Conservation (phyloP, 2,329 filamentous ascomycete genomes). For the Aciculosporium take region DNA sequence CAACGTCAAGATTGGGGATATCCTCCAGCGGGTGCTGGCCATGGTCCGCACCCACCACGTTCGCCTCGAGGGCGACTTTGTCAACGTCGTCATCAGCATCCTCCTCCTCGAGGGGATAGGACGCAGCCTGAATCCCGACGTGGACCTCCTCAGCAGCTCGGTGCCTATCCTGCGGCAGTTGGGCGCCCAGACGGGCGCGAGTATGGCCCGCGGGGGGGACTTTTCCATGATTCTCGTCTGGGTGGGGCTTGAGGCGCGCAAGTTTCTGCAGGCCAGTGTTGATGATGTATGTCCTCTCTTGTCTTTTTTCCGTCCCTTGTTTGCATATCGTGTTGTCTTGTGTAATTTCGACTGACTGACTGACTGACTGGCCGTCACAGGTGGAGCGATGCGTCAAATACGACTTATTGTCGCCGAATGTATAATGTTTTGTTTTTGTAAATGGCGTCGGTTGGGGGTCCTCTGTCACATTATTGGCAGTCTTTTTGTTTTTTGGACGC, state of each 20-base stretch:
- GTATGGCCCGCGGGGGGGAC: conserved; percentile 57
- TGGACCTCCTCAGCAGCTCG: conserved; percentile 76
- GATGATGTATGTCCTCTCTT: conserved; percentile 54
- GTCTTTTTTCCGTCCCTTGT: neutral
- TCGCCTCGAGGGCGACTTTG: conserved; percentile 88
- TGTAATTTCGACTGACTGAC: too few relatives aligned
- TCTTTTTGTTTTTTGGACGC: neutral
- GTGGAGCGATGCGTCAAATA: conserved; percentile 85
- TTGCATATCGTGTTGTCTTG: too few relatives aligned
- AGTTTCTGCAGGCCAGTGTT: conserved; percentile 78
- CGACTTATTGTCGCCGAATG: conserved; percentile 75
- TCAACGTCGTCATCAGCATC: conserved; percentile 95
- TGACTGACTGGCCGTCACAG: too few relatives aligned
- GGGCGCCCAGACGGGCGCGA: conserved; percentile 59
- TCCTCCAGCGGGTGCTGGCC: conserved; percentile 72
- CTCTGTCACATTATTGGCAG: too few relatives aligned
- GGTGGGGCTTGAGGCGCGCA: conserved; percentile 77
- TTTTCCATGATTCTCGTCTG: conserved; percentile 82
- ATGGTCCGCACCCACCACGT: conserved; percentile 94
- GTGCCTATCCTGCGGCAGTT: conserved; percentile 82
- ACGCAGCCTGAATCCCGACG: conserved; percentile 65
- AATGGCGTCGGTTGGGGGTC: neutral
- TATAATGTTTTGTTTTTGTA: conserved; percentile 31
- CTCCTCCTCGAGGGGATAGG: conserved; percentile 89
- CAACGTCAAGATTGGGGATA: conserved; percentile 91